Percentiles rank a stretch among this genome's conserved stretches.
Evolutionary conservation across 2,329 filamentous ascomycete species (phyloP).

Genomic region (Dactylonectria macrodidyma): DNA sequence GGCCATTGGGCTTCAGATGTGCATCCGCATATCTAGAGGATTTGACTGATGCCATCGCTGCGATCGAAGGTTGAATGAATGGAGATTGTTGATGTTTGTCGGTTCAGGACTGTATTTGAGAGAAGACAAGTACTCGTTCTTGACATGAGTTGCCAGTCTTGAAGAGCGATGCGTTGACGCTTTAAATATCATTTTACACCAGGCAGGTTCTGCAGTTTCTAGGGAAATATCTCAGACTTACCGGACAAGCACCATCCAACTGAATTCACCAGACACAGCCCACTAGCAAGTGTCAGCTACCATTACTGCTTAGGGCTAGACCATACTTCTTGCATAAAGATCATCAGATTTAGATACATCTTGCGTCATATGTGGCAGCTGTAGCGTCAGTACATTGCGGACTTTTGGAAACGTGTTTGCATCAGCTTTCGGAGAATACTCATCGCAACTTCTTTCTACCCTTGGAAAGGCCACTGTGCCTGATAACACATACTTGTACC

Average conservation of each 20-base stretch:
- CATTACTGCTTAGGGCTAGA: background rate
- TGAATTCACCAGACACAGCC: background rate
- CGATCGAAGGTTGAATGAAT: background rate
- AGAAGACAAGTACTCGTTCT: background rate
- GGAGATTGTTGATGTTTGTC: too few species aligned
- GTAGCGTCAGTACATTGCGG: too few species aligned
- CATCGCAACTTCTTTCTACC: too few species aligned
- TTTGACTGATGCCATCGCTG: background rate
- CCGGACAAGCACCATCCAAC: background rate
- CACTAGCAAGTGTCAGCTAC: background rate
- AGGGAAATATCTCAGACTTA: background rate
- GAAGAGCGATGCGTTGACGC: background rate
- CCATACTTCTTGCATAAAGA: background rate
- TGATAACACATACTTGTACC: too few species aligned
- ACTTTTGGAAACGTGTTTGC: too few species aligned
- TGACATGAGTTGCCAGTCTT: background rate
- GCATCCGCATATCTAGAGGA: slow-evolving; percentile 21
- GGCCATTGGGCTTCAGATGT: slow-evolving; percentile 45
- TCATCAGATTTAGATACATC: background rate
- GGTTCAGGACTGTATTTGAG: too few species aligned
- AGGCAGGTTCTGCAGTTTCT: background rate
- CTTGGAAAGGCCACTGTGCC: too few species aligned
- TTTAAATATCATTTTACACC: background rate
- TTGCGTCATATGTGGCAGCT: too few species aligned
- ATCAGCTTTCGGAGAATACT: too few species aligned